These are phyloP conservation scores for Bombardia bombarda DNA, from an alignment of 495 filamentous ascomycete genomes.

Conservation along the genomic window DNA sequence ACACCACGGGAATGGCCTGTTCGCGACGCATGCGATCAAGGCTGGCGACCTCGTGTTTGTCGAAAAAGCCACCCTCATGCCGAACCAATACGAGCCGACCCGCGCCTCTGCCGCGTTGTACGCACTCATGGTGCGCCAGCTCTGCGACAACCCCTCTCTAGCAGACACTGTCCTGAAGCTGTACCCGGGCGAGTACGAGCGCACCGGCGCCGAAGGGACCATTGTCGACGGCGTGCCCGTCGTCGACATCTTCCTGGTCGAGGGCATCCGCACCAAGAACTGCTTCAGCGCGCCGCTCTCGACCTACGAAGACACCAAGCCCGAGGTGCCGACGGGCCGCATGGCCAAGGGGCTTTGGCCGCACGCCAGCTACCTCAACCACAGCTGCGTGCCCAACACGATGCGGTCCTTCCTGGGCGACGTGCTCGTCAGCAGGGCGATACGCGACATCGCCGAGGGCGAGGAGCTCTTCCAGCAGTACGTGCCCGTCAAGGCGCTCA, in stretches of 20 bases:
- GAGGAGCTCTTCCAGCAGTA: constrained; percentile 44
- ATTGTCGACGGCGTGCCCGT: constrained; percentile 39
- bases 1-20: constrained; percentile 39
- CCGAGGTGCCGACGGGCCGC: constrained; percentile 9
- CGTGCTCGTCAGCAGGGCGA: constrained; percentile 46
- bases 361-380: constrained; percentile 46
- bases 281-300: constrained; percentile 39
- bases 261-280: constrained; percentile 40
- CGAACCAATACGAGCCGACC: constrained; percentile 24
- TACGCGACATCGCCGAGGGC: constrained; percentile 29
- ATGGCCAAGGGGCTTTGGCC: constrained; percentile 45
- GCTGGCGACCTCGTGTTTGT: constrained; percentile 44
- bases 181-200: constrained; percentile 29
- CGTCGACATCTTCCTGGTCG: constrained; percentile 44
- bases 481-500: constrained; percentile 18
- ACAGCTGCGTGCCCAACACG: constrained; percentile 46
- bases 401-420: constrained; percentile 50
- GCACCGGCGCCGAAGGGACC: constrained; percentile 21
- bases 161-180: constrained; percentile 29
- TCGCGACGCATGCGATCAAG: constrained; percentile 38
- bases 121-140: constrained; percentile 33
- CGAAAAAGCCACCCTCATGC: constrained; percentile 44
- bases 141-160: constrained; percentile 44
- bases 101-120: constrained; percentile 43
- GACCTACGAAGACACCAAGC: constrained; percentile 27